Percentiles rank a stretch among this genome's conserved stretches.
Conservation (phyloP, 495 filamentous ascomycete species). For the Pyrenula aspistea region DNA sequence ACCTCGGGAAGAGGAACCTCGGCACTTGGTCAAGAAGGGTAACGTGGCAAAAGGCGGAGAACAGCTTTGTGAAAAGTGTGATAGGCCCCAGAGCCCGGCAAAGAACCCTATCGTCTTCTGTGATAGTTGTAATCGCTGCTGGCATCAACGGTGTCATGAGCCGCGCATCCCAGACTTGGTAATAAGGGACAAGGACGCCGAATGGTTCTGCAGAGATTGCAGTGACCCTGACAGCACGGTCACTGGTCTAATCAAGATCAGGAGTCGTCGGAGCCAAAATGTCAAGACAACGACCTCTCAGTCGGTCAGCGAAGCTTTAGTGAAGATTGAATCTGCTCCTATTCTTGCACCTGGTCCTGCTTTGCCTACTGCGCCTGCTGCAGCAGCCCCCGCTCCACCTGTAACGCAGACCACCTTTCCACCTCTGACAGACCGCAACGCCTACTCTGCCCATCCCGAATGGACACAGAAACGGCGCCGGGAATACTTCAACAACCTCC, state of each 20-base stretch:
- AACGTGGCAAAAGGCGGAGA: conserved; percentile 29
- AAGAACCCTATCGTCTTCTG: conserved; percentile 91
- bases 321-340: background rate
- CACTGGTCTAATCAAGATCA: background rate
- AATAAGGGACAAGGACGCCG: conserved; percentile 49
- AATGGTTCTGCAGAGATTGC: conserved; percentile 75
- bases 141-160: conserved; percentile 88
- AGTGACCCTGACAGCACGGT: conserved; percentile 4
- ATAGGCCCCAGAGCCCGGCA: conserved; percentile 59
- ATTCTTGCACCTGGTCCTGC: background rate
- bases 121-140: conserved; percentile 77
- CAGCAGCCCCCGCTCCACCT: background rate
- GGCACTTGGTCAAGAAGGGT: conserved; percentile 25
- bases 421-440: background rate
- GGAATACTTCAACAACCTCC: background rate
- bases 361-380: background rate
- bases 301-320: too few relatives aligned
- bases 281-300: background rate
- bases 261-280: background rate
- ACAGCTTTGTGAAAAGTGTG: conserved; percentile 61
- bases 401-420: too few relatives aligned
- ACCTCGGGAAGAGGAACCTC: conserved; percentile 21
- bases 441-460: background rate
- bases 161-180: conserved; percentile 64
- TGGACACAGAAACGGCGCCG: background rate